Percentiles rank a stretch among this genome's conserved stretches.
Evolutionary conservation across 2,329 filamentous ascomycete species (phyloP).

Genomic region (Endothia cerciana): DNA sequence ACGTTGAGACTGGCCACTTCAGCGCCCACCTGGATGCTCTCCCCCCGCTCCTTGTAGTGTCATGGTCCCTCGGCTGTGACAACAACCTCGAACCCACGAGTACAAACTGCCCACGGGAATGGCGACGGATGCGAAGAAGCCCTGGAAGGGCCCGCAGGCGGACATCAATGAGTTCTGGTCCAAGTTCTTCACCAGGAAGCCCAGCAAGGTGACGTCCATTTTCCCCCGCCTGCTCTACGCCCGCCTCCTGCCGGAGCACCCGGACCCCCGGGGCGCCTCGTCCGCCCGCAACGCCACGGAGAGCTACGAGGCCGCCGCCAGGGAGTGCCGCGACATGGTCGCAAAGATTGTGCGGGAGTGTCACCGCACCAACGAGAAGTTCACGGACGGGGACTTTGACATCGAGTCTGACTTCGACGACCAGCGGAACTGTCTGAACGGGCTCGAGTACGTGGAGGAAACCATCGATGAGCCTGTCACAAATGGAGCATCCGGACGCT

Average conservation of each 20-base stretch:
- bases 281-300: conserved; percentile 44
- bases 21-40: too few relatives aligned
- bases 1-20: too few relatives aligned
- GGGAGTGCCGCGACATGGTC: conserved; percentile 46
- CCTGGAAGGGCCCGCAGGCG: conserved; percentile 40
- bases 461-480: neutral
- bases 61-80: too few relatives aligned
- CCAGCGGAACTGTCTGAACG: conserved; percentile 42
- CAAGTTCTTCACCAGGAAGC: conserved; percentile 45
- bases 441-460: conserved; percentile 29
- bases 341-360: conserved; percentile 46
- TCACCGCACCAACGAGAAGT: conserved; percentile 50
- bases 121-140: too few relatives aligned
- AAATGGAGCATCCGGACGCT: neutral
- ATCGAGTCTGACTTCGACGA: conserved; percentile 42
- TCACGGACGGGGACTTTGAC: conserved; percentile 49
- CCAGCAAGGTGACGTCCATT: conserved; percentile 50
- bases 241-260: conserved; percentile 36
- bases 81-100: too few relatives aligned
- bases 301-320: conserved; percentile 47
- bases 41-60: neutral
- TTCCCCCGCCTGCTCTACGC: conserved; percentile 47
- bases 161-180: conserved; percentile 47
- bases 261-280: conserved; percentile 34
- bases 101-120: too few relatives aligned